Conservation (phyloP, 208 protist genomes). For the Acanthamoeba healyi region DNA sequence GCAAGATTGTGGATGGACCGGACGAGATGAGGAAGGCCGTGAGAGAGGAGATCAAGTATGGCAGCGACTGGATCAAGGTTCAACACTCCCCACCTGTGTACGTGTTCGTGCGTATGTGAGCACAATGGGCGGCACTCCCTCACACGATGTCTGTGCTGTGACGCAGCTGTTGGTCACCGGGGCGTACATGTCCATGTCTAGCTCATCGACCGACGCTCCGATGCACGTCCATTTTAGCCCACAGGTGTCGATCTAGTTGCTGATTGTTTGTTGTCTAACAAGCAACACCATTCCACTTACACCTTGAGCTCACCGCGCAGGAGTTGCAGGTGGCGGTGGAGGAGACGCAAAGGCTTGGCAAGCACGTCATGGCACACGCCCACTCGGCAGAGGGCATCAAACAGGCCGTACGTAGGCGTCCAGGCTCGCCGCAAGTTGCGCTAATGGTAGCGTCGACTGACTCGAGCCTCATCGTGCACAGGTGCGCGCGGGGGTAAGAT, state of each 20-base stretch:
- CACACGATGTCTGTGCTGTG: not conserved
- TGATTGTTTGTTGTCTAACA: too few species aligned
- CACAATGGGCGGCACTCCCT: too few species aligned
- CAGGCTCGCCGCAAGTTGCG: not conserved
- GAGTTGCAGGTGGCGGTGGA: slow-evolving; percentile 56
- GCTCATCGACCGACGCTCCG: not conserved
- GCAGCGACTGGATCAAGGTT: slow-evolving; percentile 70
- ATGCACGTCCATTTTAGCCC: slow-evolving; percentile 58
- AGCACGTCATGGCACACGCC: slow-evolving; percentile 56
- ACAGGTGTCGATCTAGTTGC: not conserved
- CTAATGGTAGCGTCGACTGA: too few species aligned
- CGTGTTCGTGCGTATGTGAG: too few species aligned
- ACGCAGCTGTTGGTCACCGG: slow-evolving; percentile 56
- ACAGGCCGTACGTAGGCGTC: not conserved
- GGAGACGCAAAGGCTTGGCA: not conserved
- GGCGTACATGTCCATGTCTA: slow-evolving; percentile 57
- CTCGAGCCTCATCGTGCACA: not conserved
- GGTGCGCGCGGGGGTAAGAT: slow-evolving; percentile 17
- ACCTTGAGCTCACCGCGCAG: not conserved
- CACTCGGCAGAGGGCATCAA: slow-evolving; percentile 70
- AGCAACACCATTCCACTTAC: too few species aligned
- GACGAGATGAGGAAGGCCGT: slow-evolving; percentile 66
- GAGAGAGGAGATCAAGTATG: slow-evolving; percentile 60
- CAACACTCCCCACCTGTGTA: not conserved
- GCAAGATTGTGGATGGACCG: slow-evolving; percentile 49